Percentiles rank a stretch among this genome's conserved stretches.
Evolutionary conservation across 2,329 filamentous ascomycete species (phyloP).

Genomic region (Paraphaeosphaeria sporulosa): DNA sequence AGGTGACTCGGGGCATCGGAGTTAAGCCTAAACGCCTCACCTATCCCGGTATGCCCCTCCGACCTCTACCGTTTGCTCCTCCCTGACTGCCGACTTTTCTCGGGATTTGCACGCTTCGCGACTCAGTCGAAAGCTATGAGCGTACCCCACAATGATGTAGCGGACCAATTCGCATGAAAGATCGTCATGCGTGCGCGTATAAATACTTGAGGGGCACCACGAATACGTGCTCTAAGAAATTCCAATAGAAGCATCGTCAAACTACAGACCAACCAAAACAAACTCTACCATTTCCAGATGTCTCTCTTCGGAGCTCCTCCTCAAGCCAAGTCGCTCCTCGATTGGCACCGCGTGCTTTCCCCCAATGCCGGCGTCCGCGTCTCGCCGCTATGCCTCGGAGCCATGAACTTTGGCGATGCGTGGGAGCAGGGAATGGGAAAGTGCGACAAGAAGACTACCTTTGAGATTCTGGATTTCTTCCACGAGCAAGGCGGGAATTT

Average conservation of each 20-base stretch:
- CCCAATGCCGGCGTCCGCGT: slow-evolving; percentile 61
- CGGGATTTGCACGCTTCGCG: neutral
- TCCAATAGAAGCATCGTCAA: neutral
- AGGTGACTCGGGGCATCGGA: neutral
- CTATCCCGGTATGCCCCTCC: neutral
- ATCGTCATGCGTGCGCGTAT: neutral
- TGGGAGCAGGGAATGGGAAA: slow-evolving; percentile 55
- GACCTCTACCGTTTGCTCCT: neutral
- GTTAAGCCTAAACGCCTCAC: neutral
- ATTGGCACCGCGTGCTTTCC: slow-evolving; percentile 61
- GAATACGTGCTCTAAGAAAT: neutral
- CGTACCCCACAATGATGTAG: neutral
- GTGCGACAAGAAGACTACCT: slow-evolving; percentile 54
- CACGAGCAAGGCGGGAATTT: slow-evolving; percentile 60
- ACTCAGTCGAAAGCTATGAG: neutral
- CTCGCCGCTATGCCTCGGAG: slow-evolving; percentile 61
- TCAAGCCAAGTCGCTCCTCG: slow-evolving; percentile 52
- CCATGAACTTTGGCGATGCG: slow-evolving; percentile 63
- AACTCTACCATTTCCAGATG: slow-evolving; percentile 5
- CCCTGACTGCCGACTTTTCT: neutral
- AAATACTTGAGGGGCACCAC: neutral
- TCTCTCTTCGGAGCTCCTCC: slow-evolving; percentile 36
- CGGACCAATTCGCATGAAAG: neutral
- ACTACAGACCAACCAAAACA: neutral
- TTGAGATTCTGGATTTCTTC: slow-evolving; percentile 58